Evolutionary conservation across 306 rosid genomes (phyloP).

Genomic region (Carpinus viminea): DNA sequence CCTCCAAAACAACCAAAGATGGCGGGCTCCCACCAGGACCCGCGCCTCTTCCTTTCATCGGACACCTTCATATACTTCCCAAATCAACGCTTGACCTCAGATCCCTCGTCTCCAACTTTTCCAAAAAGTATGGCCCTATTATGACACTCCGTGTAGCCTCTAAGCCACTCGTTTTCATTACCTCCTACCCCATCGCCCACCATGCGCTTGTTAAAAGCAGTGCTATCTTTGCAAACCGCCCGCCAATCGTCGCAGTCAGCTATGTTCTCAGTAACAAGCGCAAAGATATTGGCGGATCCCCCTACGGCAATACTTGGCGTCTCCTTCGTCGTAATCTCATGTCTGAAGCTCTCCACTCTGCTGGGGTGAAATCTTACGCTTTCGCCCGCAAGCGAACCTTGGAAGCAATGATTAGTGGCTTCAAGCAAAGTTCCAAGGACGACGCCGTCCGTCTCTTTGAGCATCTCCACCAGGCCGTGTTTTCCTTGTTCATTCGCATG

Average conservation of each 20-base stretch:
- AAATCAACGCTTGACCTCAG: constrained; percentile 19
- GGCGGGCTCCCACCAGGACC: constrained; percentile 25
- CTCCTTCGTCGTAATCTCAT: neutral
- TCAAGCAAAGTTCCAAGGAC: neutral
- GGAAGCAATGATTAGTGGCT: neutral
- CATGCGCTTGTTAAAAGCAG: constrained; percentile 38
- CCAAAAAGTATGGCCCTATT: constrained; percentile 42
- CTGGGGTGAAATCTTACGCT: neutral
- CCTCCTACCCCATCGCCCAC: constrained; percentile 36
- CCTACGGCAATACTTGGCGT: neutral
- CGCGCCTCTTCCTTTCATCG: constrained; percentile 20
- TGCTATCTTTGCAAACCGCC: neutral
- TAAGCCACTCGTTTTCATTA: constrained; percentile 28
- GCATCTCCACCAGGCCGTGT: neutral
- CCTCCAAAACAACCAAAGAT: too few species aligned
- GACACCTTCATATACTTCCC: constrained; percentile 2
- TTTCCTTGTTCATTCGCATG: neutral
- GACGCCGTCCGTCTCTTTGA: neutral
- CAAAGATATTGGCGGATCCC: neutral
- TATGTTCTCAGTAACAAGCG: neutral
- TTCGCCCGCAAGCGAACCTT: neutral
- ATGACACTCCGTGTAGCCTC: constrained; percentile 23
- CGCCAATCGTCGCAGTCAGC: neutral
- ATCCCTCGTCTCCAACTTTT: constrained; percentile 9
- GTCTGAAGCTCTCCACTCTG: neutral